phyloP scores from a whole-genome alignment of 345 rosid genomes.

The Iberis pinnata region DNA sequence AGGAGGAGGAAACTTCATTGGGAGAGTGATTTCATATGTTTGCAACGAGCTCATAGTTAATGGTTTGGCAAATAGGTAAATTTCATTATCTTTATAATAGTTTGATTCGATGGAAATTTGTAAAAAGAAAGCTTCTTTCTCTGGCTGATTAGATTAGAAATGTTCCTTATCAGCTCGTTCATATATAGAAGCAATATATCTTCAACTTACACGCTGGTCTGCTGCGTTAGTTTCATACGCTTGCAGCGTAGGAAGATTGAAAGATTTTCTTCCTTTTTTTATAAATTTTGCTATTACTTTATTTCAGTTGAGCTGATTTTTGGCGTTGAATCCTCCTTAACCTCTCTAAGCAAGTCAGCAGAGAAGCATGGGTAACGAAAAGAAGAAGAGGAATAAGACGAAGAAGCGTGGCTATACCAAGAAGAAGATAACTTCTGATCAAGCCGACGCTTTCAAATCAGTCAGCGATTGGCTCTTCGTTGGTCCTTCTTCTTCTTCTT shows the following conservation, averaged over 20 bases:
- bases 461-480: constrained; percentile 67
- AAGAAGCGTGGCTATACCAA: constrained; percentile 67
- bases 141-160: constrained; percentile 30
- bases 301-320: no score
- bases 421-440: constrained; percentile 69
- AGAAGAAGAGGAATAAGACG: constrained; percentile 53
- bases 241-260: constrained; percentile 37
- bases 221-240: constrained; percentile 26
- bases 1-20: constrained; percentile 84
- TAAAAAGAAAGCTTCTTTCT: constrained; percentile 40
- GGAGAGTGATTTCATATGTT: constrained; percentile 62
- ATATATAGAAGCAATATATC: no score
- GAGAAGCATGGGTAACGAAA: constrained; percentile 29
- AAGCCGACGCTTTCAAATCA: constrained; percentile 51
- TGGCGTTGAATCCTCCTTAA: no score
- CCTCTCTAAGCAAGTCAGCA: background rate
- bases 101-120: background rate
- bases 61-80: constrained; percentile 89
- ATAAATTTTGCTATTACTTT: background rate
- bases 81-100: no score
- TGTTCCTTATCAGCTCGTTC: constrained; percentile 47
- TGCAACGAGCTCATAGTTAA: constrained; percentile 78
- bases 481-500: constrained; percentile 36
- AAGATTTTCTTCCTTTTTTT: background rate
- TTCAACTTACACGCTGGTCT: constrained; percentile 37